These are phyloP conservation scores for Backusella sp. DNA, from an alignment of 192 early-diverging fungal genomes.

Conservation along the genomic window DNA sequence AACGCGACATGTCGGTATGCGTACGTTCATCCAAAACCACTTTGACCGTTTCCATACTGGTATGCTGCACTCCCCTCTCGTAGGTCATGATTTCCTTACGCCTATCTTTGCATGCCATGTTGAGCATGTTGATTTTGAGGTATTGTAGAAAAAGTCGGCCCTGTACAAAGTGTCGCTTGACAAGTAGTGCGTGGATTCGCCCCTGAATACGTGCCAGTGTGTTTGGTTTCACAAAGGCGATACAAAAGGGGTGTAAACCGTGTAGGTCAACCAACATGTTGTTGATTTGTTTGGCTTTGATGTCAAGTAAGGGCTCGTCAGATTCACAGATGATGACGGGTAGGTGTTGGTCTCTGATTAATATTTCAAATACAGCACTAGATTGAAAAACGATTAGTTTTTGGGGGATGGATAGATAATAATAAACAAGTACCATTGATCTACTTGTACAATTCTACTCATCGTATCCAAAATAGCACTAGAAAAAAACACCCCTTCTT, in stretches of 20 bases:
- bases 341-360: constrained; percentile 65
- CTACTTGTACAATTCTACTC: constrained; percentile 14
- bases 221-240: constrained; percentile 55
- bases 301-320: constrained; percentile 43
- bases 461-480: constrained; percentile 33
- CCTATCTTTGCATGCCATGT: constrained; percentile 23
- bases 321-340: constrained; percentile 71
- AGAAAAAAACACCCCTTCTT: constrained; percentile 31
- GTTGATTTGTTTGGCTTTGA: constrained; percentile 53
- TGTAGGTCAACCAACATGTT: constrained; percentile 55
- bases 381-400: not conserved
- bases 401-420: too few species aligned
- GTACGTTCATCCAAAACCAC: constrained; percentile 69
- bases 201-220: constrained; percentile 71
- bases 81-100: too few species aligned
- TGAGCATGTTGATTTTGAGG: constrained; percentile 53
- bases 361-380: constrained; percentile 62
- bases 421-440: constrained; percentile 36
- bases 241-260: constrained; percentile 56
- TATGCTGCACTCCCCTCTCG: constrained; percentile 46
- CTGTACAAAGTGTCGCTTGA: constrained; percentile 58
- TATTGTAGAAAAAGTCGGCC: constrained; percentile 53
- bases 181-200: constrained; percentile 60
- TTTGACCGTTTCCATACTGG: constrained; percentile 57
- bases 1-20: constrained; percentile 53